Evolutionary conservation across 1,284 basidiomycete species (phyloP).

Genomic region (Rugosomyces carneus): DNA sequence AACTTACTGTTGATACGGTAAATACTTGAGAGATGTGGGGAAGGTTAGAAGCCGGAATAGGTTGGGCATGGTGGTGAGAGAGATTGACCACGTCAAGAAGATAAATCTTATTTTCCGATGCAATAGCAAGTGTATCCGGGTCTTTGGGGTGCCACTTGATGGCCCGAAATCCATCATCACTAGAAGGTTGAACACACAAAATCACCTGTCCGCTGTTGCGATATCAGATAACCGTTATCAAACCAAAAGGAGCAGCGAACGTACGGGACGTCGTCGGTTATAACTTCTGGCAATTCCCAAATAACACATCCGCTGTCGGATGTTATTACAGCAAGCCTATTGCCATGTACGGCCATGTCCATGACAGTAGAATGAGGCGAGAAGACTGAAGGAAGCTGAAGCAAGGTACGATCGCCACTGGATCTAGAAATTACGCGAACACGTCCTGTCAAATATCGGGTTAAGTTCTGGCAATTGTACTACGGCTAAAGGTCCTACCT

Average conservation of each 20-base stretch:
- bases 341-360: constrained; percentile 80
- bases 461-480: neutral
- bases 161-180: constrained; percentile 59
- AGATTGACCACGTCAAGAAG: constrained; percentile 65
- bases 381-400: constrained; percentile 67
- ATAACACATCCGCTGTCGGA: constrained; percentile 82
- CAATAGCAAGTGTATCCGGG: constrained; percentile 69
- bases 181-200: constrained; percentile 61
- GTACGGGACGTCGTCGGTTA: constrained; percentile 78
- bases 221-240: constrained; percentile 7
- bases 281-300: constrained; percentile 75
- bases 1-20: constrained; percentile 53
- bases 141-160: constrained; percentile 82
- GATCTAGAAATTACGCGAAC: constrained; percentile 80
- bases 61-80: constrained; percentile 48
- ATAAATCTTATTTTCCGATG: constrained; percentile 67
- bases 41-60: constrained; percentile 59
- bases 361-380: constrained; percentile 55
- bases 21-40: constrained; percentile 61
- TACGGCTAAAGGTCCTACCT: constrained; percentile 34
- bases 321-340: constrained; percentile 75
- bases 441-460: constrained; percentile 41
- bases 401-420: constrained; percentile 75
- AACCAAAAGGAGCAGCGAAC: constrained; percentile 26
- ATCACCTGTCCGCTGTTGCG: constrained; percentile 55